Evolutionary conservation across 1,284 basidiomycete species (phyloP).

Genomic region (Kalmanozyma brasiliensis): DNA sequence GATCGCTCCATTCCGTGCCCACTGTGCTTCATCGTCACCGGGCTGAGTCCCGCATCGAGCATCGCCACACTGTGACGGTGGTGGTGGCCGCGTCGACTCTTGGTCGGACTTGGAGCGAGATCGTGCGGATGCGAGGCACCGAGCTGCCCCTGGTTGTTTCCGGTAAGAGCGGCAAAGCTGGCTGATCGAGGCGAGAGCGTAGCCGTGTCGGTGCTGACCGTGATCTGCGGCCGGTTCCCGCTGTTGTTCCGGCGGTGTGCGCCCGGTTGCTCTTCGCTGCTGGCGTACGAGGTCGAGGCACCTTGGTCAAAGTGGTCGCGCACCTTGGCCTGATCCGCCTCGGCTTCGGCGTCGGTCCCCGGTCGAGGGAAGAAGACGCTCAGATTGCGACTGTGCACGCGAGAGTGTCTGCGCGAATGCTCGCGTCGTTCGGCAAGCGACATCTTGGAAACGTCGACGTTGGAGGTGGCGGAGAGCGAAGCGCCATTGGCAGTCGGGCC

Average conservation of each 20-base stretch:
- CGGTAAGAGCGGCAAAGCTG: constrained; percentile 35
- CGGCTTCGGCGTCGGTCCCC: constrained; percentile 61
- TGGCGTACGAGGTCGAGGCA: constrained; percentile 5
- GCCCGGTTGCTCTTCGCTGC: constrained; percentile 6
- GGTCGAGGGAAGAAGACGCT: constrained; percentile 66
- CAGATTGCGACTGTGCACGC: constrained; percentile 61
- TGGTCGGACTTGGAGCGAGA: constrained; percentile 47
- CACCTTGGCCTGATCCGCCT: constrained; percentile 42
- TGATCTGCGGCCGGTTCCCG: constrained; percentile 50
- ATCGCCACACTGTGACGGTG: constrained; percentile 57
- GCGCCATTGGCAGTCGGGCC: constrained; percentile 4
- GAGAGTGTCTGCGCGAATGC: constrained; percentile 61
- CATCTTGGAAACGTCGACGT: constrained; percentile 47
- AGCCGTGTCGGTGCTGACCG: constrained; percentile 41
- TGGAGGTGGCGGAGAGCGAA: not conserved
- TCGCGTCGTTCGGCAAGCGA: constrained; percentile 58
- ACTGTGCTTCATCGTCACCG: constrained; percentile 15
- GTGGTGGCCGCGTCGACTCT: constrained; percentile 54
- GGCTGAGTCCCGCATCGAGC: constrained; percentile 40
- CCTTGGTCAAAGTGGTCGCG: constrained; percentile 31
- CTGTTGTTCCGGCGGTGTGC: constrained; percentile 35
- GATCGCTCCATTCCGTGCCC: constrained; percentile 35
- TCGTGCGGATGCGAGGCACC: too few relatives aligned
- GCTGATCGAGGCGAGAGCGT: constrained; percentile 46
- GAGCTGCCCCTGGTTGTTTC: constrained; percentile 5